Evolutionary conservation across 306 rosid genomes (phyloP).

Genomic region (Pterocarpus macrocarpus): DNA sequence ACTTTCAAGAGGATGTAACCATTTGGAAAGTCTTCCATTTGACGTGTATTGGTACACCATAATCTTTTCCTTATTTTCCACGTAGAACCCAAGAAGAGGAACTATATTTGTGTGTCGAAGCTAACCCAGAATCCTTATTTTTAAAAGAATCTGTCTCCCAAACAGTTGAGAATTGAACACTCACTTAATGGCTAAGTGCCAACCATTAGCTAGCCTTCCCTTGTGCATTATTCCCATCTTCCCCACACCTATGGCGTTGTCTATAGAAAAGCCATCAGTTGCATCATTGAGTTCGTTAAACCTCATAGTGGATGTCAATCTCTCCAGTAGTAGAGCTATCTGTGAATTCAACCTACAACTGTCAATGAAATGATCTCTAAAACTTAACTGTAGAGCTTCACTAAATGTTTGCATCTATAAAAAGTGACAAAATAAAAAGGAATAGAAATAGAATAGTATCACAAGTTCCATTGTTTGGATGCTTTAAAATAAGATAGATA

Average conservation of each 20-base stretch:
- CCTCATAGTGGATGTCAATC: conserved; percentile 24
- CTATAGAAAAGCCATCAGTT: conserved; percentile 44
- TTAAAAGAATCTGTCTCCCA: conserved; percentile 27
- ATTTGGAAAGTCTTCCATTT: conserved; percentile 54
- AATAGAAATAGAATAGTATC: neutral
- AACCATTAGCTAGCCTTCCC: conserved; percentile 41
- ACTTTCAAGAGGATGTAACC: conserved; percentile 44
- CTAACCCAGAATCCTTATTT: conserved; percentile 41
- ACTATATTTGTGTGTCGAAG: conserved; percentile 46
- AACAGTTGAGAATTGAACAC: conserved; percentile 1
- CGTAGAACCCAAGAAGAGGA: conserved; percentile 47
- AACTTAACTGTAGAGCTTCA: neutral
- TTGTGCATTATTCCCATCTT: conserved; percentile 53
- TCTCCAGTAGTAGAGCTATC: conserved; percentile 28
- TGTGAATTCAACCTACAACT: neutral
- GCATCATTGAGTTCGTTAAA: conserved; percentile 42
- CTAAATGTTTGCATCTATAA: neutral
- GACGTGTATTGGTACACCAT: conserved; percentile 42
- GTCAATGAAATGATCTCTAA: neutral
- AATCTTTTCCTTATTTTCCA: conserved; percentile 33
- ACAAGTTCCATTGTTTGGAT: too few relatives aligned
- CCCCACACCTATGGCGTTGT: conserved; percentile 51
- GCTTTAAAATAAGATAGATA: too few relatives aligned
- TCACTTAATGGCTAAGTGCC: conserved; percentile 48
- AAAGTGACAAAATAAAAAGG: neutral